Conservation (phyloP, 2,329 filamentous ascomycete genomes). For the Apiospora hydei region DNA sequence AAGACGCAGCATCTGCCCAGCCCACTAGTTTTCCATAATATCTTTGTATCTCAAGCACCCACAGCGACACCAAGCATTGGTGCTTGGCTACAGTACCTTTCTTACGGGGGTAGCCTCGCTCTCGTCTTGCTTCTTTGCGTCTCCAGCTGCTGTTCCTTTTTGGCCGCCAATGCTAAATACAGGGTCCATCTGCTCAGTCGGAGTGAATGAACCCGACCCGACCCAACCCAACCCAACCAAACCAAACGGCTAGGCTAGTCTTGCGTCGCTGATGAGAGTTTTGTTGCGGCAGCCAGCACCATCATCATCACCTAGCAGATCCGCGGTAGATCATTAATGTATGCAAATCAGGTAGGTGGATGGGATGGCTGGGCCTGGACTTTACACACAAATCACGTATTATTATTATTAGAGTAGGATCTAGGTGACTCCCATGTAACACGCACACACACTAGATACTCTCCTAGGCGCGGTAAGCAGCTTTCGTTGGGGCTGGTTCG, state of each 20-base stretch:
- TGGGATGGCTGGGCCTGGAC: constrained; percentile 12
- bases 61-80: constrained; percentile 9
- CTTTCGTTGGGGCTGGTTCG: constrained; percentile 19
- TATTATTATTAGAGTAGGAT: not conserved
- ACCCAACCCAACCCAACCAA: not conserved
- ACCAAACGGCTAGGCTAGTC: not conserved
- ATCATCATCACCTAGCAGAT: not conserved
- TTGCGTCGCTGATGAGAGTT: not conserved
- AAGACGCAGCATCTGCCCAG: constrained; percentile 24
- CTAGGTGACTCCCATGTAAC: not conserved
- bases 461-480: constrained; percentile 17
- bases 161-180: not conserved
- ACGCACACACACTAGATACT: not conserved
- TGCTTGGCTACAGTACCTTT: not conserved
- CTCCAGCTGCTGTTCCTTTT: not conserved
- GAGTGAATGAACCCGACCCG: not conserved
- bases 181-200: not conserved
- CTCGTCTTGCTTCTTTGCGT: not conserved
- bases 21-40: constrained; percentile 26
- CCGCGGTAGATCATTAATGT: constrained; percentile 16
- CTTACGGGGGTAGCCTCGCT: not conserved
- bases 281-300: not conserved
- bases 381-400: not conserved
- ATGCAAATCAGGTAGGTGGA: not conserved
- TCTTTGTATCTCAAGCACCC: constrained; percentile 20